phyloP scores from a whole-genome alignment of 768 basidiomycete genomes.

The Trametes villosa region DNA sequence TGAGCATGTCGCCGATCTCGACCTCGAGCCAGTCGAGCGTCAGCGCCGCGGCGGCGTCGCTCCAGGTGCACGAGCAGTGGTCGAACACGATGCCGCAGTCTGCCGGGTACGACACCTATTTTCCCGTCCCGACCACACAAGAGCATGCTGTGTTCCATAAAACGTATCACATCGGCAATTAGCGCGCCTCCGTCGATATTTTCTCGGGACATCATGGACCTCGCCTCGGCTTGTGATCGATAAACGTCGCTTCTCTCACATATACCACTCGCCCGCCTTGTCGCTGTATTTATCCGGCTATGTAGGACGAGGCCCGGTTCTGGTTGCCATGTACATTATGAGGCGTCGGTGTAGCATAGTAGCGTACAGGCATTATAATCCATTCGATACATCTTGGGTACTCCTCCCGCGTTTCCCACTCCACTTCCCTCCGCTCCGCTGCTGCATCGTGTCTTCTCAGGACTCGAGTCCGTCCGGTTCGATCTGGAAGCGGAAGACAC shows the following conservation, averaged over 20 bases:
- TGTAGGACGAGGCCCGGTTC: slow-evolving; percentile 13
- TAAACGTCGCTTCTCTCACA: slow-evolving; percentile 1
- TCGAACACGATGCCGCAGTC: slow-evolving; percentile 51
- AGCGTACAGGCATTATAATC: slow-evolving; percentile 21
- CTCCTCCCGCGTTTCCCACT: slow-evolving; percentile 10
- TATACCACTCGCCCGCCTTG: slow-evolving; percentile 16
- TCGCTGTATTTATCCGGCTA: slow-evolving; percentile 15
- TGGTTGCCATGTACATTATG: slow-evolving; percentile 23
- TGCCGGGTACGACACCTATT: slow-evolving; percentile 69
- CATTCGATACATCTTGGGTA: slow-evolving; percentile 9
- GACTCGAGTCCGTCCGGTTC: slow-evolving; percentile 1
- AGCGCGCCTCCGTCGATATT: slow-evolving; percentile 3
- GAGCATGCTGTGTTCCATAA: slow-evolving; percentile 34
- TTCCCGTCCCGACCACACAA: slow-evolving; percentile 53
- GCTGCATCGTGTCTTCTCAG: not conserved
- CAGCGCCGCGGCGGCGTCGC: slow-evolving; percentile 61
- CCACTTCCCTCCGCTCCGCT: slow-evolving; percentile 15
- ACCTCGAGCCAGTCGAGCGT: slow-evolving; percentile 46
- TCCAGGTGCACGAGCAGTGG: slow-evolving; percentile 53
- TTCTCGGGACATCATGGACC: slow-evolving; percentile 21
- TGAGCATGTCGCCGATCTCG: slow-evolving; percentile 48
- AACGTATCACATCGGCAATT: slow-evolving; percentile 32
- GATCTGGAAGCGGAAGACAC: slow-evolving; percentile 30
- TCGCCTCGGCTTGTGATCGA: slow-evolving; percentile 6
- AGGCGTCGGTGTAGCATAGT: slow-evolving; percentile 25